Conservation (phyloP, 257 asterid species). For the Gentiana macrophylla region DNA sequence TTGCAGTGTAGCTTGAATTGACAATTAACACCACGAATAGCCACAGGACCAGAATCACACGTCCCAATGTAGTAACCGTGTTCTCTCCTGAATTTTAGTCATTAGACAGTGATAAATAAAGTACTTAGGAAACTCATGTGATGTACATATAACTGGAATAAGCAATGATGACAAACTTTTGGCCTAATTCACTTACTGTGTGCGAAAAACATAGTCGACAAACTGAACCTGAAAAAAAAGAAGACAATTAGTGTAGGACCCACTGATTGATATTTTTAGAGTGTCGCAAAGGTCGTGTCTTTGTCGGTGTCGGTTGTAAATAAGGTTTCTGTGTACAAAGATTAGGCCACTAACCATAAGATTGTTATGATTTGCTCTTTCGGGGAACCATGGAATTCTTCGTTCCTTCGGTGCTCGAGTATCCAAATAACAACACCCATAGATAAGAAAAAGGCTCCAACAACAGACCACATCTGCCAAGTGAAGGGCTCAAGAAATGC, state of each 20-base stretch:
- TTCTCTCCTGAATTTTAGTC: conserved; percentile 54
- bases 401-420: conserved; percentile 84
- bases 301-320: not conserved
- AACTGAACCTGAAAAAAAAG: conserved; percentile 70
- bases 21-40: conserved; percentile 90
- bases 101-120: too few relatives aligned
- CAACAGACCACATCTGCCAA: conserved; percentile 92
- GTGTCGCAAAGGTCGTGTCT: not conserved
- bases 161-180: not conserved
- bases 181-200: conserved; percentile 56
- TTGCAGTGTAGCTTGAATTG: conserved; percentile 96
- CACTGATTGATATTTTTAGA: too few relatives aligned
- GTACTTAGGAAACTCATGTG: too few relatives aligned
- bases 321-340: not conserved
- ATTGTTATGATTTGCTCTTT: conserved; percentile 64
- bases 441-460: conserved; percentile 60
- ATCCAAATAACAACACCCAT: conserved; percentile 93
- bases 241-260: not conserved
- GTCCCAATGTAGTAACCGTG: conserved; percentile 86
- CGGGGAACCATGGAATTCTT: conserved; percentile 89
- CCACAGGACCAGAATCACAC: conserved; percentile 75
- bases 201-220: conserved; percentile 93
- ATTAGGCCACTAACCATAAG: conserved; percentile 50
- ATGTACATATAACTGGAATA: not conserved
- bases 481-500: conserved; percentile 86